Evolutionary conservation across 306 rosid species (phyloP).

Genomic region (Boehmeria nivea): DNA sequence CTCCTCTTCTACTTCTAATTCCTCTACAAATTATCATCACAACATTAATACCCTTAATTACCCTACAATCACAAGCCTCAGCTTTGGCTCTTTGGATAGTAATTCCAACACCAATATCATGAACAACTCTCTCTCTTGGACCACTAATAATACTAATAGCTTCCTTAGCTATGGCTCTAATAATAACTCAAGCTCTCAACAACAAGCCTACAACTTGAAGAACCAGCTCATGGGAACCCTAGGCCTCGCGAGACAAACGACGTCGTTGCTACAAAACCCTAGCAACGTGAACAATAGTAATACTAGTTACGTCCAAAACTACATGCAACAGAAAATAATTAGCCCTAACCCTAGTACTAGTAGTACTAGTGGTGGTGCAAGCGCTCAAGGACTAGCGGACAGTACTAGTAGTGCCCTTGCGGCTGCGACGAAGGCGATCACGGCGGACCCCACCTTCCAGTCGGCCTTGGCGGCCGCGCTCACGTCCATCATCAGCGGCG

Average conservation of each 20-base stretch:
- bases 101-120: no score
- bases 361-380: not conserved
- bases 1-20: constrained; percentile 30
- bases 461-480: constrained; percentile 79
- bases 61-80: constrained; percentile 38
- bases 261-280: constrained; percentile 16
- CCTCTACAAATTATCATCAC: constrained; percentile 38
- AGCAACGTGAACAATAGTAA: constrained; percentile 22
- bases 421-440: constrained; percentile 87
- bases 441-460: constrained; percentile 77
- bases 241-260: constrained; percentile 37
- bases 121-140: constrained; percentile 50
- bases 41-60: not conserved
- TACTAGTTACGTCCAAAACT: constrained; percentile 35
- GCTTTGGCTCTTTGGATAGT: constrained; percentile 50
- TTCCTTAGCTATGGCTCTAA: constrained; percentile 44
- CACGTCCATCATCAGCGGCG: constrained; percentile 53
- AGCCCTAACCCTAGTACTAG: constrained; percentile 8
- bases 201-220: constrained; percentile 26
- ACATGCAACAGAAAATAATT: constrained; percentile 26
- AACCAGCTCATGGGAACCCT: constrained; percentile 31
- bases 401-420: constrained; percentile 55
- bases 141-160: constrained; percentile 32
- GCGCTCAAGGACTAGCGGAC: not conserved
- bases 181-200: constrained; percentile 14